Conservation (phyloP, 2,329 filamentous ascomycete species). For the Alternaria brassicicola region DNA sequence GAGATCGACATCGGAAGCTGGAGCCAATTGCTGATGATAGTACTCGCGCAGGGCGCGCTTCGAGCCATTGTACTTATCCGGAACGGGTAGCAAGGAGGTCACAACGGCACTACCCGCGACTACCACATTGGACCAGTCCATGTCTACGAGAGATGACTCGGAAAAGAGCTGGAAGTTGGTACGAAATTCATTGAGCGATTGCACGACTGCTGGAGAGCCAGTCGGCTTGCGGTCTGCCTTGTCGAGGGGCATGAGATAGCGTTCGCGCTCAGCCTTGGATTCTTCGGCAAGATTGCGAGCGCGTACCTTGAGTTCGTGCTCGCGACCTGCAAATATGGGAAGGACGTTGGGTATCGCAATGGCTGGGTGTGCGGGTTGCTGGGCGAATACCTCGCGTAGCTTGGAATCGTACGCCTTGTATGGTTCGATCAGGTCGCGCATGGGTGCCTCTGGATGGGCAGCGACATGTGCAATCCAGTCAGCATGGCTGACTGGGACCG, state of each 20-base stretch:
- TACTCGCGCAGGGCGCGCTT: slow-evolving; percentile 60
- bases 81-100: slow-evolving; percentile 72
- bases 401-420: slow-evolving; percentile 71
- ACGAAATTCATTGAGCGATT: slow-evolving; percentile 71
- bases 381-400: slow-evolving; percentile 71
- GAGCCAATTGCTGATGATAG: slow-evolving; percentile 81
- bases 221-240: slow-evolving; percentile 65
- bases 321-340: slow-evolving; percentile 65
- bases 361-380: slow-evolving; percentile 65
- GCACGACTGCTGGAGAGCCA: slow-evolving; percentile 71
- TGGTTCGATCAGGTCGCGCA: slow-evolving; percentile 66
- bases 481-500: slow-evolving; percentile 48
- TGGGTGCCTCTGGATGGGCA: slow-evolving; percentile 58
- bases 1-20: slow-evolving; percentile 84
- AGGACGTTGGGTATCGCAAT: slow-evolving; percentile 68
- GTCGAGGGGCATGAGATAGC: slow-evolving; percentile 72
- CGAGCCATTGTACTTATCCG: slow-evolving; percentile 56
- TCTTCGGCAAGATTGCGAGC: slow-evolving; percentile 66
- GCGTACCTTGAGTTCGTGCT: slow-evolving; percentile 64
- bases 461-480: slow-evolving; percentile 61
- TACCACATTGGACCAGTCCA: slow-evolving; percentile 84
- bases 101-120: slow-evolving; percentile 81
- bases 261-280: slow-evolving; percentile 64
- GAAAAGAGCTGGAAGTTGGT: slow-evolving; percentile 83
- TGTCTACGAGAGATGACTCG: slow-evolving; percentile 74